Conservation (phyloP, 2,329 filamentous ascomycete species). For the Venturia pyrina region DNA sequence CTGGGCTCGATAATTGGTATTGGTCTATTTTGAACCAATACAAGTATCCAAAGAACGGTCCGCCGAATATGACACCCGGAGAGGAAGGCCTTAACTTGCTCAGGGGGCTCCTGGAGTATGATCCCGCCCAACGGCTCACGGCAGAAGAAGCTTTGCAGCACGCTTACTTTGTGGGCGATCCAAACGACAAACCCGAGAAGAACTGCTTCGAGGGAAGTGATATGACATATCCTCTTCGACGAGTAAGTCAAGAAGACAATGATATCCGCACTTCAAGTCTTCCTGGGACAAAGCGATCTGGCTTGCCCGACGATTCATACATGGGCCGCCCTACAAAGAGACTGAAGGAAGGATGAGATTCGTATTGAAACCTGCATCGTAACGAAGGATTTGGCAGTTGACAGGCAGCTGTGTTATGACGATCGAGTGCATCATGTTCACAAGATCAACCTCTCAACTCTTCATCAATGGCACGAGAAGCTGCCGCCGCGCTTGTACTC, state of each 20-base stretch:
- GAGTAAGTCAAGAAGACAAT: constrained; percentile 90
- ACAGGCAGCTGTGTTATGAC: background rate
- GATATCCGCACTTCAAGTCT: constrained; percentile 86
- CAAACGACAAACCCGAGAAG: constrained; percentile 53
- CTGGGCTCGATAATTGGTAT: constrained; percentile 60
- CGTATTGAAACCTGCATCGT: background rate
- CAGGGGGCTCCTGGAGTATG: constrained; percentile 77
- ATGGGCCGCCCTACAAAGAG: constrained; percentile 11
- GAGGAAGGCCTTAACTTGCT: constrained; percentile 74
- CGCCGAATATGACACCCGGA: constrained; percentile 26
- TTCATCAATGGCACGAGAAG: background rate
- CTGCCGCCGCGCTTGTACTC: background rate
- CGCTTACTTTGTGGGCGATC: constrained; percentile 61
- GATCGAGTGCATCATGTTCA: background rate
- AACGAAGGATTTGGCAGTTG: background rate
- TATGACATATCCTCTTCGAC: constrained; percentile 77
- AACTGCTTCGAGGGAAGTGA: constrained; percentile 90
- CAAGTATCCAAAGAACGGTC: constrained; percentile 31
- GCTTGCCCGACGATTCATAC: constrained; percentile 9
- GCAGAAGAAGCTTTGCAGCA: constrained; percentile 84
- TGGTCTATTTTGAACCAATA: constrained; percentile 37
- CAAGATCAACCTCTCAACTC: background rate
- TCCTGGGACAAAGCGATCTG: constrained; percentile 72
- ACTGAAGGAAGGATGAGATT: constrained; percentile 14
- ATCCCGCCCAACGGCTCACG: constrained; percentile 78